Base-by-base conservation (phyloP, 805 yeast species). In the Nadsonia fulvescens region DNA sequence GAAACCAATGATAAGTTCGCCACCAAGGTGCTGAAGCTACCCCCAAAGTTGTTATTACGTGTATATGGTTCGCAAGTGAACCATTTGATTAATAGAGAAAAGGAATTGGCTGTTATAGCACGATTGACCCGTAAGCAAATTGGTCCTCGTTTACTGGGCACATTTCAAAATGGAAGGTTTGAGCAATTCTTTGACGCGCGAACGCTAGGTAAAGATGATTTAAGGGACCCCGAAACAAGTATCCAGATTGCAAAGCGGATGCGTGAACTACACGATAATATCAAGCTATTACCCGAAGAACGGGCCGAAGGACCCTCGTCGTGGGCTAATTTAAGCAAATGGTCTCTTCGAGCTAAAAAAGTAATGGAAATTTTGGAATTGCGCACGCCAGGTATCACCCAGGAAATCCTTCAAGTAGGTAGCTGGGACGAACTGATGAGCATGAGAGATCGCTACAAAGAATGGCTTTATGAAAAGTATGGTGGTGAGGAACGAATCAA, bases 221-320 rank as follows among this genome's bases (percentile, higher is more conserved):
- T 89, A 26, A 61, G 91, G 45, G 70, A 70, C 35, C 70, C 79
- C 34, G 71, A 69, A 15, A 70, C 77, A 11, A 68, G 82, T 24
- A 70, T 73, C 36, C 75, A 78, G 57, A 73, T 89, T 36, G 95
- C 93, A 8, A 70, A 93, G 56, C 72, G 98, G 56, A 89, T 89
- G 96, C 74, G 83, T 43, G 95, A 89, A 38, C 59, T 89, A 30
- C 98, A 89, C 44, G 61, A 60, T 30, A 83, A 86, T 40, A 70
- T 89, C 12, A 68, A 66, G 8, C 53, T 89, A 27, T 61, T 66
- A 12, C 46, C 50, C 3, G 53, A 51, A 3, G 94, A 82, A 40
- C 53, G 57, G 22, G 46, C 44, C 5, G 45, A 45, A 8, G 76
- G 89, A 1, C 77, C 96, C 0, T 56, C 59, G 25, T 61, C 66